phyloP scores from a whole-genome alignment of 2,329 filamentous ascomycete genomes.

The Chrysosporium queenslandicum region DNA sequence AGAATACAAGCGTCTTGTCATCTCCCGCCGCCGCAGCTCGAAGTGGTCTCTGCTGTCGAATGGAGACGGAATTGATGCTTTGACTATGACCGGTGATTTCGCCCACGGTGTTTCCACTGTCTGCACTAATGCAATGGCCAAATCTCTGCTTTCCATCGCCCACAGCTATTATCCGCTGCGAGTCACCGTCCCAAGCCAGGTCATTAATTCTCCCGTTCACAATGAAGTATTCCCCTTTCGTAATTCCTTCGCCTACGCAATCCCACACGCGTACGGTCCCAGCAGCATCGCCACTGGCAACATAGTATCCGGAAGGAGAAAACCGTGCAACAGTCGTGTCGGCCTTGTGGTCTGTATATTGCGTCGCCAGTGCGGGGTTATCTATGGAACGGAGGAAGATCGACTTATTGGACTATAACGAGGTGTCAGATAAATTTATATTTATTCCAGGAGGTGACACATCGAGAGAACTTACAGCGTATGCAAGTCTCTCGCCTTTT shows the following conservation, averaged over 20 bases:
- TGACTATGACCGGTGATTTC: constrained; percentile 88
- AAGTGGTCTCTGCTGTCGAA: constrained; percentile 81
- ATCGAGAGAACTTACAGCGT: constrained; percentile 71
- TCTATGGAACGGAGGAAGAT: constrained; percentile 94
- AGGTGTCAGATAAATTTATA: constrained; percentile 2
- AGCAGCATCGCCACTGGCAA: constrained; percentile 79
- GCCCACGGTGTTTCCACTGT: constrained; percentile 91
- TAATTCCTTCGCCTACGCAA: constrained; percentile 70
- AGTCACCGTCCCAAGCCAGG: constrained; percentile 94
- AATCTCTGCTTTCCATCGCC: constrained; percentile 90
- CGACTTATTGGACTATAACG: constrained; percentile 77
- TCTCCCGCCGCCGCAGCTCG: constrained; percentile 85
- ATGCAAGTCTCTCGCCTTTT: constrained; percentile 85
- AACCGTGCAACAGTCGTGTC: constrained; percentile 88
- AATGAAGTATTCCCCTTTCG: constrained; percentile 89
- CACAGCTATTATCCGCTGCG: constrained; percentile 89
- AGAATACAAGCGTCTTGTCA: constrained; percentile 80
- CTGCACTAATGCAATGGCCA: constrained; percentile 86
- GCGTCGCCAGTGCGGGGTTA: constrained; percentile 68
- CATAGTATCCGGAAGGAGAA: constrained; percentile 85
- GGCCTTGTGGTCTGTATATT: constrained; percentile 86
- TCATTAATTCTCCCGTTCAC: constrained; percentile 93
- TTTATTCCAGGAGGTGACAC: too few relatives aligned
- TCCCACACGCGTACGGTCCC: constrained; percentile 91
- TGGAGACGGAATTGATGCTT: constrained; percentile 79